phyloP scores from a whole-genome alignment of 1,139 yeast genomes.

The Hanseniaspora uvarum region DNA sequence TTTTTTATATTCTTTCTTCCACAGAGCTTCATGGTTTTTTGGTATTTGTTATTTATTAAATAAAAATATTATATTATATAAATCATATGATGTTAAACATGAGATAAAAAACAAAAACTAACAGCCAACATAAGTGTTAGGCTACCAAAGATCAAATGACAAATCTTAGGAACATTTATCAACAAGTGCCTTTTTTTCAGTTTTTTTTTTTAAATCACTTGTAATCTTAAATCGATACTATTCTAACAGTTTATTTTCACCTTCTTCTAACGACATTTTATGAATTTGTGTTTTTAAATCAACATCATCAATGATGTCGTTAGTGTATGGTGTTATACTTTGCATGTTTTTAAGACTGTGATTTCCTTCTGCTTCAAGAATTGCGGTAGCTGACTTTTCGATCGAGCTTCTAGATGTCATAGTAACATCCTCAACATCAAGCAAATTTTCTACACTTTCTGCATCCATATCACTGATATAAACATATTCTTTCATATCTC shows the following conservation, averaged over 20 bases:
- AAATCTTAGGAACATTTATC: not conserved
- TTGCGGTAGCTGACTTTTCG: not conserved
- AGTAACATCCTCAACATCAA: not conserved
- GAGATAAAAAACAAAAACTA: not conserved
- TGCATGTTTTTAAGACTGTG: not conserved
- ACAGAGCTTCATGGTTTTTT: not conserved
- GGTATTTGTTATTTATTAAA: not conserved
- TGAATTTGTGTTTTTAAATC: not conserved
- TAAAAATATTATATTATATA: not conserved
- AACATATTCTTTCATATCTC: not conserved
- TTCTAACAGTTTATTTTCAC: not conserved
- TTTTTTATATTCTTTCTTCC: no score
- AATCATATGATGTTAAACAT: not conserved
- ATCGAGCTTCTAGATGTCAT: not conserved
- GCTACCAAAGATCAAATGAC: conserved; percentile 1
- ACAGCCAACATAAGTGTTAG: not conserved
- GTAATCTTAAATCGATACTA: not conserved
- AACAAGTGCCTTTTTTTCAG: not conserved
- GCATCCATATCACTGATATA: not conserved
- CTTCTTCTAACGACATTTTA: not conserved
- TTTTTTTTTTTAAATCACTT: not conserved
- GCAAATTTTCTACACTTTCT: not conserved
- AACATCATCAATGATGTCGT: not conserved
- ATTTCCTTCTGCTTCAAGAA: not conserved
- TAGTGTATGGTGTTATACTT: conserved; percentile 5